These are phyloP conservation scores for Chytriomyces sp. DNA, from an alignment of 192 early-diverging fungal genomes.

Conservation along the genomic window DNA sequence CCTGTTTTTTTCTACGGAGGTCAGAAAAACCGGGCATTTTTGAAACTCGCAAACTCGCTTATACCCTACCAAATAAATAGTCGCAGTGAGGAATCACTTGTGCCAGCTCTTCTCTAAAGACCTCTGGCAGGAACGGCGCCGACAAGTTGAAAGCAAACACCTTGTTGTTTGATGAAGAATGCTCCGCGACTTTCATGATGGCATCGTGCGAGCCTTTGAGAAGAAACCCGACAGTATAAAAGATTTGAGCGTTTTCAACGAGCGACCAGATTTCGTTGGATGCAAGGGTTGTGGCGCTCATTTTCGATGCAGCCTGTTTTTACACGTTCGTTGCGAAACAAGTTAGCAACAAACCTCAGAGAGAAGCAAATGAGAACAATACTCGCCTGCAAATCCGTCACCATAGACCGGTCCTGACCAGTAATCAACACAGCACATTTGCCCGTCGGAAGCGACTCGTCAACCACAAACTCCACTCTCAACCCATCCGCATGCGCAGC, in stretches of 20 bases:
- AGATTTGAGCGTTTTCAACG: constrained; percentile 77
- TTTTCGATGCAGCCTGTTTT: neutral
- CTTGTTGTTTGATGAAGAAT: constrained; percentile 67
- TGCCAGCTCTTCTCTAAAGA: constrained; percentile 74
- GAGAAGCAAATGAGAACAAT: constrained; percentile 67
- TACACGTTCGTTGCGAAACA: too few relatives aligned
- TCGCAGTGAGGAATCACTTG: constrained; percentile 77
- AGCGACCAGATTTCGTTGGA: constrained; percentile 73
- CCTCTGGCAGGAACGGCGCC: constrained; percentile 75
- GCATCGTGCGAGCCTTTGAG: constrained; percentile 78
- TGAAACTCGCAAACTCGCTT: neutral
- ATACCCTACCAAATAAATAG: constrained; percentile 69
- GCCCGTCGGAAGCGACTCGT: constrained; percentile 67
- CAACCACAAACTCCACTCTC: constrained; percentile 75
- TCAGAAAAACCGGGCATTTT: too few relatives aligned
- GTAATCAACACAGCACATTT: constrained; percentile 88
- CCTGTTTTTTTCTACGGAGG: constrained; percentile 9
- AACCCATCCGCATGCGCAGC: constrained; percentile 77
- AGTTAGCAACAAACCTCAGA: too few relatives aligned
- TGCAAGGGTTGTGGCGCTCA: constrained; percentile 18
- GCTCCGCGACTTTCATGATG: constrained; percentile 75
- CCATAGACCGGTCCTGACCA: constrained; percentile 71
- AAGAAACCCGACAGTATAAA: constrained; percentile 86
- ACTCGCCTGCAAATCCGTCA: constrained; percentile 84
- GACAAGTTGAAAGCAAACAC: constrained; percentile 82